Evolutionary conservation across 1,139 yeast genomes (phyloP), one percentile per base, ranked within the genome.

Genomic region (Lodderomyces metapsilosis): DNA sequence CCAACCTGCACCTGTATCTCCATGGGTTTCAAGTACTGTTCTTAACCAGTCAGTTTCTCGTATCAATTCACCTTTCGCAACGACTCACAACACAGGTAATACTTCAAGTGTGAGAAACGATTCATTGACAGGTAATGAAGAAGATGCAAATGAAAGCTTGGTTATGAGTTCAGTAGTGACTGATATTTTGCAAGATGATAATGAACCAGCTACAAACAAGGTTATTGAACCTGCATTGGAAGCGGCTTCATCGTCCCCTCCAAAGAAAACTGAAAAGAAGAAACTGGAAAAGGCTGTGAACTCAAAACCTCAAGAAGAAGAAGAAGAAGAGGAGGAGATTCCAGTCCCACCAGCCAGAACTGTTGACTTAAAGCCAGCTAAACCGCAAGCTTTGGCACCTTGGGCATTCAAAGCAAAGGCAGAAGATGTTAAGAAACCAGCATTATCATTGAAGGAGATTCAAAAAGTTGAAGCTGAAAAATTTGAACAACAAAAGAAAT

Each of bases 381-480:
- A 52, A 17, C 54, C 61, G 8, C 56, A 46, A 40, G 48, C 43
- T 37, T 48, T 50, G 24, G 54, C 54, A 3, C 54, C 54, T 17
- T 51, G 54, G 54, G 54, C 54, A 23, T 25, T 45, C 13, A 37
- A 43, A 18, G 42, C 48, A 11, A 13, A 39, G 27, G 34, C 37
- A 18, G 45, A 50, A 17, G 51, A 47, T 12, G 49, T 58, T 5
- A 49, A 59, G 11, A 63, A 71, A 41, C 82, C 84, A 33, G 59
- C 72, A n/a, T 63, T 82, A 45, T 72, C 88, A 1, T 66, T 87
- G 50, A 78, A 80, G 45, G 88, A 87, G 57, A 83, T 87, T 48
- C 92, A 84, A 59, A 76, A 71, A 47, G 61, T 82, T 45, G 94
- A 85, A 56, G 83, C 82, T 35, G 79, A 76, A 43, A 79, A 70